These are phyloP conservation scores for Fusarium sp. DNA, from an alignment of 2,329 filamentous ascomycete species.

Conservation along the genomic window DNA sequence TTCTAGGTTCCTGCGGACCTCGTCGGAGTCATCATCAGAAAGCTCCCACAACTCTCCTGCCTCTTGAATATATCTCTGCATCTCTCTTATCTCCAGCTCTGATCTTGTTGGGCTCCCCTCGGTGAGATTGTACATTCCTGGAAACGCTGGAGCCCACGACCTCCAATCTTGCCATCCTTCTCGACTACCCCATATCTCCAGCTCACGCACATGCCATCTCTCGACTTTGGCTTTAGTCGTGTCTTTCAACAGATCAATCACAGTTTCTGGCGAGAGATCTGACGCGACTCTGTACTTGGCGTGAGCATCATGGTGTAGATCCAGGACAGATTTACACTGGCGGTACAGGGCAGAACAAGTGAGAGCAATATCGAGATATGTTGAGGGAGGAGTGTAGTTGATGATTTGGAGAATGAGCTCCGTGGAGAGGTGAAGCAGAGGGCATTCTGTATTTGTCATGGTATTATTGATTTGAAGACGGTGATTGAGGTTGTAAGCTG, in stretches of 20 bases:
- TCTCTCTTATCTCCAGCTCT: background rate
- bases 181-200: slow-evolving; percentile 40
- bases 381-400: background rate
- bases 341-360: slow-evolving; percentile 23
- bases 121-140: background rate
- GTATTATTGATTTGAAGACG: background rate
- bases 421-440: background rate
- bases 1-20: background rate
- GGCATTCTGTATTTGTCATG: background rate
- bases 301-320: slow-evolving; percentile 14
- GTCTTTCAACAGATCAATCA: background rate
- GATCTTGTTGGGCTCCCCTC: background rate
- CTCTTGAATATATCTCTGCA: background rate
- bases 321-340: background rate
- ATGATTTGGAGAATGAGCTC: slow-evolving; percentile 26
- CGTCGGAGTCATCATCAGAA: background rate
- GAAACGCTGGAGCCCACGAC: background rate
- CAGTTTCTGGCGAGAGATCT: slow-evolving; percentile 1
- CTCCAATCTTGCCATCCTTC: slow-evolving; percentile 28
- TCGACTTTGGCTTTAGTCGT: background rate
- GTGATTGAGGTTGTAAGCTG: background rate
- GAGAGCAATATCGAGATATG: slow-evolving; percentile 15
- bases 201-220: slow-evolving; percentile 32
- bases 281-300: slow-evolving; percentile 12
- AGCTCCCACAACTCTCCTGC: slow-evolving; percentile 5